Conservation (phyloP, 2,329 filamentous ascomycete species). For the Arthrobotrys megalospora region DNA sequence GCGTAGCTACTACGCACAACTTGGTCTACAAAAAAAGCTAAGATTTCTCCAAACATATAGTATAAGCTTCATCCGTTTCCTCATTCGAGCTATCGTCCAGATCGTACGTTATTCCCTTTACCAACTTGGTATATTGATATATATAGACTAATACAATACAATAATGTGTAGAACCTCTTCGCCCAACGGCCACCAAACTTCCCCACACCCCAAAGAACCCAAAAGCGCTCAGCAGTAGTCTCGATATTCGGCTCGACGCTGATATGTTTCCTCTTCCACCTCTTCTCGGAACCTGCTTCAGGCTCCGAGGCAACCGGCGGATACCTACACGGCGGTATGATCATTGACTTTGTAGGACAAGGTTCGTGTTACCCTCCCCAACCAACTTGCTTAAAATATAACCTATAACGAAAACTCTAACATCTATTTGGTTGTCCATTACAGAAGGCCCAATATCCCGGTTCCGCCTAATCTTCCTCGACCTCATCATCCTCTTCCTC, state of each 20-base stretch:
- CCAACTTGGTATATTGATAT: neutral
- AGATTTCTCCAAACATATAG: conserved; percentile 67
- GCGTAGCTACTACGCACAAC: too few species aligned
- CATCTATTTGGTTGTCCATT: conserved; percentile 1
- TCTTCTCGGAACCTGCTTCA: conserved; percentile 72
- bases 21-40: neutral
- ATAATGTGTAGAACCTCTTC: conserved; percentile 51
- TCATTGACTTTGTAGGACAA: conserved; percentile 79
- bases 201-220: conserved; percentile 75
- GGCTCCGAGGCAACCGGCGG: conserved; percentile 76
- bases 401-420: conserved; percentile 9
- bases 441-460: conserved; percentile 73
- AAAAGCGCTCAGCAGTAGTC: conserved; percentile 73
- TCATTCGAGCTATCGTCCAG: conserved; percentile 74
- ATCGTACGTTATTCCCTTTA: conserved; percentile 39
- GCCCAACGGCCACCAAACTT: conserved; percentile 70
- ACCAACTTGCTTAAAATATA: neutral
- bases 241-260: conserved; percentile 74
- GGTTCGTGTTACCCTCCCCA: conserved; percentile 63
- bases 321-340: conserved; percentile 77
- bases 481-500: conserved; percentile 73
- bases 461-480: conserved; percentile 73
- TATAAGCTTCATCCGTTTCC: conserved; percentile 76
- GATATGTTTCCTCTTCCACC: conserved; percentile 75
- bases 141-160: conserved; percentile 10